phyloP scores from a whole-genome alignment of 805 yeast species.

The Soucietia sequanensis region DNA sequence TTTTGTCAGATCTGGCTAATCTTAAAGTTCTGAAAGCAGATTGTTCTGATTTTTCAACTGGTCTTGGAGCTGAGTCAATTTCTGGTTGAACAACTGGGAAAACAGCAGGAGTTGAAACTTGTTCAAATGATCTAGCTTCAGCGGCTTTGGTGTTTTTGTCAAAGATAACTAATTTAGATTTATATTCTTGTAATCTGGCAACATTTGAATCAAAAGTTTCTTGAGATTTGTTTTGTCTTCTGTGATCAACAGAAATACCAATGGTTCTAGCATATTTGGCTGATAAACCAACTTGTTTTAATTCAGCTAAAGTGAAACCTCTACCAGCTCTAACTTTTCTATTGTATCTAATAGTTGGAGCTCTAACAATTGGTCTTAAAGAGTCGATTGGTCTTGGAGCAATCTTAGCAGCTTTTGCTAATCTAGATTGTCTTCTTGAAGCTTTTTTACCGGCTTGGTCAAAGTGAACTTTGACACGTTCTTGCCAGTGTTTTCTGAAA shows the following conservation, averaged over 20 bases:
- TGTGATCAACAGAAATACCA: constrained; percentile 99
- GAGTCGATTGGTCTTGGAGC: constrained; percentile 98
- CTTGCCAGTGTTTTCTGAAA: constrained; percentile 99
- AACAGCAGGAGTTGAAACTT: constrained; percentile 72
- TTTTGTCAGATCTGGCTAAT: constrained; percentile 92
- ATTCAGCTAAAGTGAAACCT: constrained; percentile 97
- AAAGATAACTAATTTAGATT: constrained; percentile 92
- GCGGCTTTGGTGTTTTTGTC: constrained; percentile 81
- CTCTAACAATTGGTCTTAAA: constrained; percentile 97
- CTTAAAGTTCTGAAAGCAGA: constrained; percentile 93
- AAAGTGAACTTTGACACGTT: constrained; percentile 98
- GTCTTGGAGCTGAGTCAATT: constrained; percentile 78
- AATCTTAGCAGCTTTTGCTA: constrained; percentile 85
- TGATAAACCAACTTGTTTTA: constrained; percentile 95
- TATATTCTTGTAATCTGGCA: constrained; percentile 94
- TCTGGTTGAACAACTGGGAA: constrained; percentile 90
- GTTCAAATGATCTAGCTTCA: constrained; percentile 63
- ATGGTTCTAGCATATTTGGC: constrained; percentile 94
- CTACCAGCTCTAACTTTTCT: constrained; percentile 99
- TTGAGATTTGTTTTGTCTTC: constrained; percentile 97
- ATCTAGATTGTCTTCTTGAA: constrained; percentile 94
- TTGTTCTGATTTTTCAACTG: constrained; percentile 71
- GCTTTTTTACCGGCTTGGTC: constrained; percentile 99
- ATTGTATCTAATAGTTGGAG: constrained; percentile 98
- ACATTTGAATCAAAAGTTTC: constrained; percentile 95